phyloP scores from a whole-genome alignment of 495 filamentous ascomycete genomes.

The Tuber indicum region DNA sequence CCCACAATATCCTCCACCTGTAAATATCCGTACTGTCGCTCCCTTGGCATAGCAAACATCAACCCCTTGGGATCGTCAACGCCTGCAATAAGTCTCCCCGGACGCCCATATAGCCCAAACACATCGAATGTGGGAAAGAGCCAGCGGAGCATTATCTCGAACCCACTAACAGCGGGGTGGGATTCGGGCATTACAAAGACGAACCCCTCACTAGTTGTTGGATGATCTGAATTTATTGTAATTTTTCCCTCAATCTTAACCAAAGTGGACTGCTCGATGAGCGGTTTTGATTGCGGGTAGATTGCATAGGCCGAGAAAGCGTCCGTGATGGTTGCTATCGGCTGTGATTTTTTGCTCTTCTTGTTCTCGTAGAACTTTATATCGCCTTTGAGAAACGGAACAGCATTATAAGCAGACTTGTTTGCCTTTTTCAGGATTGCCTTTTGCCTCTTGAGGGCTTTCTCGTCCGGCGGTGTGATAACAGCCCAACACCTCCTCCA shows the following conservation, averaged over 20 bases:
- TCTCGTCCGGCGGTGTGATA: constrained; percentile 84
- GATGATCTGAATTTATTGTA: constrained; percentile 68
- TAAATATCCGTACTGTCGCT: constrained; percentile 81
- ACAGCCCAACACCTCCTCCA: constrained; percentile 98
- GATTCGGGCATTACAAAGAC: constrained; percentile 97
- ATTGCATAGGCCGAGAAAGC: constrained; percentile 91
- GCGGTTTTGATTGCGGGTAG: constrained; percentile 84
- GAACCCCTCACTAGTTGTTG: constrained; percentile 76
- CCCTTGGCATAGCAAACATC: constrained; percentile 96
- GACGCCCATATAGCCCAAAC: constrained; percentile 86
- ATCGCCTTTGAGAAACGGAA: constrained; percentile 66
- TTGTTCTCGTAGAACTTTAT: constrained; percentile 93
- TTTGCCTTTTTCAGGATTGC: constrained; percentile 71
- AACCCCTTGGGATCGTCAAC: constrained; percentile 76
- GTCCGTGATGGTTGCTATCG: constrained; percentile 84
- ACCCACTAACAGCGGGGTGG: constrained; percentile 82
- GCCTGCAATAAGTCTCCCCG: constrained; percentile 78
- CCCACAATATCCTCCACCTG: constrained; percentile 77
- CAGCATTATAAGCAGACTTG: constrained; percentile 60
- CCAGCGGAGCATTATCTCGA: constrained; percentile 94
- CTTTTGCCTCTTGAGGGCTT: constrained; percentile 73
- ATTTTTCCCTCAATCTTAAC: constrained; percentile 91
- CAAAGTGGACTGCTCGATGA: constrained; percentile 91
- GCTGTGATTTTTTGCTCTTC: constrained; percentile 82
- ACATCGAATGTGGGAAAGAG: constrained; percentile 92